Evolutionary conservation across 2,329 filamentous ascomycete species (phyloP).

Genomic region (Epichloe aotearoae): DNA sequence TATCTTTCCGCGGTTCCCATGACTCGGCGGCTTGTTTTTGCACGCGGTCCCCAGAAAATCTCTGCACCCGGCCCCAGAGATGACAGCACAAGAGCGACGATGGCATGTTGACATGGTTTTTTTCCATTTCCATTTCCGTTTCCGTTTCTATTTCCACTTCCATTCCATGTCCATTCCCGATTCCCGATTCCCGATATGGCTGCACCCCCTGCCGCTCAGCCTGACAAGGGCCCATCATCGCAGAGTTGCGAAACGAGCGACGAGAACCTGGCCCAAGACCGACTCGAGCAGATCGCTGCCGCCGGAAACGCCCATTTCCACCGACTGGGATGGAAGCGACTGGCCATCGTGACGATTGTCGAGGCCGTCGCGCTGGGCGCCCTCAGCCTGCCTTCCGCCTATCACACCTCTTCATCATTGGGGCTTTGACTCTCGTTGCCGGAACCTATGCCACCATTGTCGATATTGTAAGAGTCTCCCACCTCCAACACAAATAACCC

Average conservation of each 20-base stretch:
- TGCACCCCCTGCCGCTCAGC: not conserved
- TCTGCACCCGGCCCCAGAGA: not conserved
- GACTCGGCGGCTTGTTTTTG: conserved; percentile 2
- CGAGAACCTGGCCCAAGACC: conserved; percentile 18
- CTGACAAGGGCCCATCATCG: not conserved
- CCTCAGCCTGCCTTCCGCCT: conserved; percentile 38
- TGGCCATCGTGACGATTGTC: conserved; percentile 41
- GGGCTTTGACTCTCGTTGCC: conserved; percentile 14
- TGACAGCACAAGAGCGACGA: not conserved
- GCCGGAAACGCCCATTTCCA: conserved; percentile 35
- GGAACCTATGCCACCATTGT: conserved; percentile 17
- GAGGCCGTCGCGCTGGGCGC: conserved; percentile 42
- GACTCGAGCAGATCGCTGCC: conserved; percentile 27
- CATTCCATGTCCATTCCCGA: not conserved
- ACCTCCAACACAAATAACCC: not conserved
- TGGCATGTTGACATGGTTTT: not conserved
- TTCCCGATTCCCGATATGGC: not conserved
- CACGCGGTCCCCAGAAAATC: not conserved
- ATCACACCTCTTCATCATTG: conserved; percentile 27
- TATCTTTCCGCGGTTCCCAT: not conserved
- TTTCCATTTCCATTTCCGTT: not conserved
- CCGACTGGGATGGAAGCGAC: conserved; percentile 42
- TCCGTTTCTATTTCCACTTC: not conserved
- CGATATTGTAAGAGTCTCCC: conserved; percentile 16
- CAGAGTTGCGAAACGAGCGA: conserved; percentile 10